Percentiles rank a stretch among this genome's conserved stretches.
Evolutionary conservation across 1,284 basidiomycete genomes (phyloP).

Genomic region (Gymnopus androsaceus): DNA sequence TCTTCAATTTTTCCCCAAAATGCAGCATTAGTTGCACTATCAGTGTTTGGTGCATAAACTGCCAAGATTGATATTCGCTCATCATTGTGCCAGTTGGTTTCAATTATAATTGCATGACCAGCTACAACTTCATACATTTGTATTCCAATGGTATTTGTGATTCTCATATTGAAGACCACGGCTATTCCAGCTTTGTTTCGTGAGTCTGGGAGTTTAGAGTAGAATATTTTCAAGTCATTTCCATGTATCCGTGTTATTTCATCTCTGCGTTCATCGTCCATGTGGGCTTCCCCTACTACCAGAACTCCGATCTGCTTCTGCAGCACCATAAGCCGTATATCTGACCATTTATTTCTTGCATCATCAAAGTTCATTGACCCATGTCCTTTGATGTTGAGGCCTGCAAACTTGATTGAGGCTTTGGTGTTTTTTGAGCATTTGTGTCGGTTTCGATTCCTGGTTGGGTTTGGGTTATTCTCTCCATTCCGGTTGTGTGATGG

Average conservation of each 20-base stretch:
- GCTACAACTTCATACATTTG: background rate
- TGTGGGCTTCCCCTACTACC: slow-evolving; percentile 13
- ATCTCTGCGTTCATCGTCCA: background rate
- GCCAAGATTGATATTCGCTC: slow-evolving; percentile 16
- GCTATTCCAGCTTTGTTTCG: background rate
- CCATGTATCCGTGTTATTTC: slow-evolving; percentile 6
- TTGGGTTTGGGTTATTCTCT: no score
- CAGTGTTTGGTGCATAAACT: slow-evolving; percentile 26
- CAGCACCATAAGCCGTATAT: slow-evolving; percentile 21
- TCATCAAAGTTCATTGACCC: background rate
- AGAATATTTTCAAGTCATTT: no score
- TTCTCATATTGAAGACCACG: background rate
- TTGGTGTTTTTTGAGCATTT: slow-evolving; percentile 21
- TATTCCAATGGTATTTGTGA: background rate
- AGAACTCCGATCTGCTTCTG: slow-evolving; percentile 23
- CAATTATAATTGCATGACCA: slow-evolving; percentile 7
- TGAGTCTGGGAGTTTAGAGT: background rate
- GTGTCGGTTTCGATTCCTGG: no score
- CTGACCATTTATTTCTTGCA: slow-evolving; percentile 23
- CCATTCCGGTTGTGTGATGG: no score
- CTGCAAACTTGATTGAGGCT: slow-evolving; percentile 19
- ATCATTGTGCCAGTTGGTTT: slow-evolving; percentile 13
- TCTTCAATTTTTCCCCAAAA: background rate
- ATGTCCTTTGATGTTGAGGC: slow-evolving; percentile 24
- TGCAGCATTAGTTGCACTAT: background rate